Evolutionary conservation across 768 basidiomycete genomes (phyloP), one percentile per base, ranked within the genome.

Genomic region (Suillus weaverae): DNA sequence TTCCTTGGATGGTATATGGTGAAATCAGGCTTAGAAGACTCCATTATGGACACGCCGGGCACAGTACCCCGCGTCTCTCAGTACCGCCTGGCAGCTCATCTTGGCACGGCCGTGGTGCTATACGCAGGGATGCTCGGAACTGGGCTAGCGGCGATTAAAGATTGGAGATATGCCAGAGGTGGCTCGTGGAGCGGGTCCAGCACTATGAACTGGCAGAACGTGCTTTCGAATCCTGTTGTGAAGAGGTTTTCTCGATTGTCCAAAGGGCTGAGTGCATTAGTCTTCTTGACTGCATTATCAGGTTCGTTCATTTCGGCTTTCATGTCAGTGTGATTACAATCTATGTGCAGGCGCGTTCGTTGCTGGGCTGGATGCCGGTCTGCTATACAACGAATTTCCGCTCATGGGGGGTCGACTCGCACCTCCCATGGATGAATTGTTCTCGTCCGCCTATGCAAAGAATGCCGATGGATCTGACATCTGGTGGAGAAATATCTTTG

Each of bases 1-100:
- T 83, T 86, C 22, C 83, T 99, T 22, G 97, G 97, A 33, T 99
- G 97, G 97, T 98, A 99, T 81, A 99, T 99, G 97, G 97, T 99
- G 62, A 91, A 96, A 75, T 98, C 95, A 14, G 97, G 97, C 2
- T 82, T 99, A 13, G 91, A 95, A 70, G 86, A 92, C 61, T 85
- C 91, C 13, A 81, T 93, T 61, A 83, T 98, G 79, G 84, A 89
- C 7, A 89, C 85, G 9, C 91, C 92, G 4, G 90, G 89, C 18
- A 89, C 92, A 13, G 91, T 97, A 8, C 96, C 97, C 2, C 89
- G 97, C 8, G 97, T 99, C 10, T 95, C 94, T 20, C 97, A 99
- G 74, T 99, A 99, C 75, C 85, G 97, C 13, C 86, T 99, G 32
- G 97, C 96, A 2, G 92, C 95, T 20, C 97, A 99, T 75, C 85